Base-by-base conservation (phyloP, 2,329 filamentous ascomycete species). In the Colletotrichum musicola region DNA sequence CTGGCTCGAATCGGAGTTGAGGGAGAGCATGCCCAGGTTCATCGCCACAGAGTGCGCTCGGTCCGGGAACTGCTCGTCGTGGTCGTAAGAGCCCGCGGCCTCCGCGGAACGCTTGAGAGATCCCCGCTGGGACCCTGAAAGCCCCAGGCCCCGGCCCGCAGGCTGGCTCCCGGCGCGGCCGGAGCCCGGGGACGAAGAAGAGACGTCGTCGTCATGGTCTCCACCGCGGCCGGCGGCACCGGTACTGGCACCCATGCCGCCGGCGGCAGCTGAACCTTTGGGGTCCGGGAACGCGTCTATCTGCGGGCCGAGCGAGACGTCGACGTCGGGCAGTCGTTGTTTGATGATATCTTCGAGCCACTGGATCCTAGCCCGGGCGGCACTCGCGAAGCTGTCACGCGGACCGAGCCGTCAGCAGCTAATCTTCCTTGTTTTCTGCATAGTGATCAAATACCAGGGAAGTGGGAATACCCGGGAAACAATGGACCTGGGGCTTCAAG, bases 21-120 rank as follows among this genome's bases (percentile, higher is more conserved):
- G 73, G 2, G 79, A 79, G 9, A 81, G 71, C 72, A 80, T 76
- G 0, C 79, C 79, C 0, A 81, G 66, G 27, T 79, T 77, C 20
- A 78, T 73, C 0, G 79, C 77, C 16, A 80, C 76, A 0, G 78
- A 71, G 57, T 74, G 73, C 0, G 74, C 81, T n/a, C 93, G 85
- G 54, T 85, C 82, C 6, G 83, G 73, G 69, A 85, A 87, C 51
- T 81, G 77, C 63, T 86, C 83, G 6, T 80, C 79, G 9, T 85
- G 82, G 70, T 86, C 86, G 72, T 84, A 83, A 9, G 82, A 47
- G 1, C 47, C 60, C 53, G 38, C 60, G 40, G 60, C 46, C 20
- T 68, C 64, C 38, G 60, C 60, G 40, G 64, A 5, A 14, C 64
- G 46, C 27, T 68, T 68, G 13, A 64, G 38, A 27, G 30, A 42